Evolutionary conservation across 2,329 filamentous ascomycete genomes (phyloP).

Genomic region (Colletotrichum somersetense): DNA sequence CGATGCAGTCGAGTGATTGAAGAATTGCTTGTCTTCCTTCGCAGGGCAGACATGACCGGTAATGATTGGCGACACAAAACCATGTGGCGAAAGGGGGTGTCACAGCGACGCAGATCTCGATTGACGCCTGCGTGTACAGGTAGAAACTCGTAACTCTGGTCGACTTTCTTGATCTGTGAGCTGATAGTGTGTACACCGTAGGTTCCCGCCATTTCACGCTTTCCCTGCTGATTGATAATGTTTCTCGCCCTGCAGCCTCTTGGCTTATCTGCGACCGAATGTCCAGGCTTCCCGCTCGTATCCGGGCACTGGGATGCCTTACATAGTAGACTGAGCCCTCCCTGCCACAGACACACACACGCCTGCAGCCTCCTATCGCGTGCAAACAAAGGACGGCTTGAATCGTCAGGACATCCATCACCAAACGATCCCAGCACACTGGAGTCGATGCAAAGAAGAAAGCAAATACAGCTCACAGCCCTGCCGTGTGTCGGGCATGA

Average conservation of each 20-base stretch:
- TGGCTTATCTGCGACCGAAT: slow-evolving; percentile 3
- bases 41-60: neutral
- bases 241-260: neutral
- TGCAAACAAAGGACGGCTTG: neutral
- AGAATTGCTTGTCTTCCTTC: slow-evolving; percentile 27
- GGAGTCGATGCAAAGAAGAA: neutral
- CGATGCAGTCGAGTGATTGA: neutral
- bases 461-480: slow-evolving; percentile 14
- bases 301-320: slow-evolving; percentile 21
- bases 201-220: neutral
- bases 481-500: slow-evolving; percentile 18
- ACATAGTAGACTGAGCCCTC: neutral
- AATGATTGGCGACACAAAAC: neutral
- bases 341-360: neutral
- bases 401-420: neutral
- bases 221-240: neutral
- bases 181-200: neutral
- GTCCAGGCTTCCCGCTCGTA: slow-evolving; percentile 12
- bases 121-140: no score
- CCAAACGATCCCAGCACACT: neutral
- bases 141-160: neutral
- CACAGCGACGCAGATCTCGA: neutral
- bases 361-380: neutral
- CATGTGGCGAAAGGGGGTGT: neutral
- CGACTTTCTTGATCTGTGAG: no score